Percentiles rank a stretch among this genome's conserved stretches.
Conservation (phyloP, 2,329 filamentous ascomycete species). For the Stachybotrys chlorohalonatus region DNA sequence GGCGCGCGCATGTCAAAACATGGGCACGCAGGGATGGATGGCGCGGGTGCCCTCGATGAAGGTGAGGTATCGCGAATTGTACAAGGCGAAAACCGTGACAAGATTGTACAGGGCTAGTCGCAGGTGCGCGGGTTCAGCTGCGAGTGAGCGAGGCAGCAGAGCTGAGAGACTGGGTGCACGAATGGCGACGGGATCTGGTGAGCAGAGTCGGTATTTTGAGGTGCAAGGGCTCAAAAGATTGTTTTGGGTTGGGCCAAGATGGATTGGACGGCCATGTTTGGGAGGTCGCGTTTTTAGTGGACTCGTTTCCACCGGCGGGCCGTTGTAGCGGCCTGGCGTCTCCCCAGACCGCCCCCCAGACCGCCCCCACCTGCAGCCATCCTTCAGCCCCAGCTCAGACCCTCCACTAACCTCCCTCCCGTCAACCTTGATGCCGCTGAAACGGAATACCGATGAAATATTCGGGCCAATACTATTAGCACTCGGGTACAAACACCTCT, state of each 20-base stretch:
- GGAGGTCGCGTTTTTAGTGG: neutral
- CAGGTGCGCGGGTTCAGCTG: neutral
- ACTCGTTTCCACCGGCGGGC: neutral
- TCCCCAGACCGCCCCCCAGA: neutral
- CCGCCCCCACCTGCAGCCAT: too few relatives aligned
- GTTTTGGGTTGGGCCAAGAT: neutral
- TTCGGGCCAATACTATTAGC: too few relatives aligned
- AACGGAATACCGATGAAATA: neutral
- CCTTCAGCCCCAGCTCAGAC: neutral
- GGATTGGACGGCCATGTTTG: neutral
- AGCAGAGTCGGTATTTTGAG: too few relatives aligned
- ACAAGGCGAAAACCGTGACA: too few relatives aligned
- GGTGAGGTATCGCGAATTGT: neutral
- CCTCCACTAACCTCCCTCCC: neutral
- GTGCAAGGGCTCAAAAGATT: neutral
- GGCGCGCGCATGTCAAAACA: conserved; percentile 12
- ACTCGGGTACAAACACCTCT: too few relatives aligned
- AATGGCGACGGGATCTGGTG: neutral
- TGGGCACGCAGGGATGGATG: neutral
- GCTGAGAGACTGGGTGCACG: neutral
- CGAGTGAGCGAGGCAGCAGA: neutral
- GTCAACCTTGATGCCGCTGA: neutral
- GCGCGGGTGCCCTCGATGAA: neutral
- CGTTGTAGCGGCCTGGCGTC: neutral
- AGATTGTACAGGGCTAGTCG: neutral